Percentiles rank a stretch among this genome's conserved stretches.
These are phyloP conservation scores for Boletus sp. DNA, from an alignment of 768 basidiomycete species.

Conservation along the genomic window DNA sequence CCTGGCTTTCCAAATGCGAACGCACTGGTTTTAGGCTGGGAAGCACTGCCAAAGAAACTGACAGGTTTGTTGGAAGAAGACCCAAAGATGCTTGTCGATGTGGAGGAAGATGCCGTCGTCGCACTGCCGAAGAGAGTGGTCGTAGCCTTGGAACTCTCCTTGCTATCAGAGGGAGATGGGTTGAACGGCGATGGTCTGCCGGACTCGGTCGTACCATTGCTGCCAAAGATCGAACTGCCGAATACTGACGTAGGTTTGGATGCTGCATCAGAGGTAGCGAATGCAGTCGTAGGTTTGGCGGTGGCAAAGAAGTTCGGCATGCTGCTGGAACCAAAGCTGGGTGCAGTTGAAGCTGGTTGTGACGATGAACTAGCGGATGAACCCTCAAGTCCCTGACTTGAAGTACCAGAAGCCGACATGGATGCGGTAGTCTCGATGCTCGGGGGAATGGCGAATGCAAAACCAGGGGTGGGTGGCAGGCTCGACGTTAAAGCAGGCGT, in stretches of 20 bases:
- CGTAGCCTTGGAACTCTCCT: slow-evolving; percentile 13
- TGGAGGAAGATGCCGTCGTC: slow-evolving; percentile 8
- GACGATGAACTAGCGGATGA: slow-evolving; percentile 1
- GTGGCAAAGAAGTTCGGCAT: slow-evolving; percentile 25
- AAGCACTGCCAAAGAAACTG: slow-evolving; percentile 30
- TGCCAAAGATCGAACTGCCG: slow-evolving; percentile 27
- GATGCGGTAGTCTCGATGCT: slow-evolving; percentile 5
- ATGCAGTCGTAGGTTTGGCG: slow-evolving; percentile 16
- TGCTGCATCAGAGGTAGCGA: slow-evolving; percentile 19
- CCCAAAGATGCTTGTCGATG: slow-evolving; percentile 20
- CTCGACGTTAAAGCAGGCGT: slow-evolving; percentile 3
- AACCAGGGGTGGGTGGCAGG: slow-evolving; percentile 13
- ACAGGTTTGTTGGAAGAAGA: slow-evolving; percentile 24
- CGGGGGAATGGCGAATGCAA: slow-evolving; percentile 16
- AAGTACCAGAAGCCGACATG: slow-evolving; percentile 4
- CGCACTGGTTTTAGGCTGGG: slow-evolving; percentile 21
- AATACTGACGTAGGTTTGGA: slow-evolving; percentile 27
- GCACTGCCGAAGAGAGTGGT: slow-evolving; percentile 21
- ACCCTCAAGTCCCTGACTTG: slow-evolving; percentile 13
- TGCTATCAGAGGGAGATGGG: slow-evolving; percentile 7
- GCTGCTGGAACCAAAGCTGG: slow-evolving; percentile 16
- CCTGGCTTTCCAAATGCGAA: slow-evolving; percentile 33
- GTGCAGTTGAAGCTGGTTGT: slow-evolving; percentile 10
- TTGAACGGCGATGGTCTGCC: slow-evolving; percentile 13
- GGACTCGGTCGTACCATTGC: slow-evolving; percentile 11